These are phyloP conservation scores for Suhomyces pyralidae DNA, from an alignment of 805 yeast genomes.

Conservation along the genomic window DNA sequence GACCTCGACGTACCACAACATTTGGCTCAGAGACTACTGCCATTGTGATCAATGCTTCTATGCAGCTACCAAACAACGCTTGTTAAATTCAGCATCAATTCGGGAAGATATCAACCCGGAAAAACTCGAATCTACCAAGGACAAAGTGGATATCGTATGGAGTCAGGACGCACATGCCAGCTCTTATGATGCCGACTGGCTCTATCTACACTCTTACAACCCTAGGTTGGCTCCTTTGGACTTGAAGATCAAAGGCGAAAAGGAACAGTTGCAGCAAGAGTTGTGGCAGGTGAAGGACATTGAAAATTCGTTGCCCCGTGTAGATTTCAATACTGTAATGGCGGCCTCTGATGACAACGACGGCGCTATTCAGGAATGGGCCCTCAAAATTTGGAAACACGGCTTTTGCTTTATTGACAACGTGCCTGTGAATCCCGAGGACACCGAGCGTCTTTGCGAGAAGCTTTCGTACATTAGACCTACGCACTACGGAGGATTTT, in stretches of 20 bases:
- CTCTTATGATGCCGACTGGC: slow-evolving; percentile 39
- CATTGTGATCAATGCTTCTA: slow-evolving; percentile 56
- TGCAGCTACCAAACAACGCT: slow-evolving; percentile 54
- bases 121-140: slow-evolving; percentile 14
- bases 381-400: slow-evolving; percentile 47
- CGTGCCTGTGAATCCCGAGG: slow-evolving; percentile 59
- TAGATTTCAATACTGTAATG: slow-evolving; percentile 49
- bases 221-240: slow-evolving; percentile 42
- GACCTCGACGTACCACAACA: slow-evolving; percentile 31
- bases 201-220: slow-evolving; percentile 49
- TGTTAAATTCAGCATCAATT: slow-evolving; percentile 51
- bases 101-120: slow-evolving; percentile 17
- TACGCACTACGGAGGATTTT: slow-evolving; percentile 77
- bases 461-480: slow-evolving; percentile 58
- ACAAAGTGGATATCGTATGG: slow-evolving; percentile 34
- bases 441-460: slow-evolving; percentile 55
- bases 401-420: slow-evolving; percentile 63
- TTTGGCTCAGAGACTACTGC: slow-evolving; percentile 68
- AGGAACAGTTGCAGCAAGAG: slow-evolving; percentile 25
- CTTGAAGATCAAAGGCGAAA: slow-evolving; percentile 25
- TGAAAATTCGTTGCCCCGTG: slow-evolving; percentile 40
- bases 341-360: slow-evolving; percentile 22
- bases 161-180: slow-evolving; percentile 37
- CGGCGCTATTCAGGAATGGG: slow-evolving; percentile 53
- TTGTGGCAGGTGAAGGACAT: slow-evolving; percentile 48